Base-by-base conservation (phyloP, 805 yeast genomes). In the Myxozyma kluyveri region DNA sequence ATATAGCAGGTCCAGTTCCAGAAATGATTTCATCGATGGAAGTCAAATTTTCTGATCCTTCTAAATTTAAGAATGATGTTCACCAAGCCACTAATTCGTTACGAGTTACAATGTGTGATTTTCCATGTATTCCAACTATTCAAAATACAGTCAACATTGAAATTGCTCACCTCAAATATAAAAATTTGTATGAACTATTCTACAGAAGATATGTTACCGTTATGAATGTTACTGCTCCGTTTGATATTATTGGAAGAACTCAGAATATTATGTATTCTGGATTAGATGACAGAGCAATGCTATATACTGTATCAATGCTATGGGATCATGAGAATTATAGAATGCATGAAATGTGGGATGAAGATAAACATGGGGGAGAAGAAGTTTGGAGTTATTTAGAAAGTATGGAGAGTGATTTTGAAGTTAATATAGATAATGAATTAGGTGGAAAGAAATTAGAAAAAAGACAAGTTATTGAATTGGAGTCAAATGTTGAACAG, bases 51-150 rank as follows among this genome's bases (percentile, higher is more conserved):
- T 12, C 27, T 1, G 35, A 29, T 32, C 23, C 22, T n/a, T 7
- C 14, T n/a, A n/a, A n/a, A 3, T 14, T 19, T 12, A 49, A 48
- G 3, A 50, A 45, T 26, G 50, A 51, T 17, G 17, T 52, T 3
- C 57, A 53, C 32, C 57, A 53, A 24, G 54, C 50, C 3, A 24
- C 57, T 2, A 53, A 47, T 31, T 36, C 57, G 27, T 44, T 50
- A 9, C 49, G 54, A 3, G 56, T 53, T 36, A 53, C 57, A 5
- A 24, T 53, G 22, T 50, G 57, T 27, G 57, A 53, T 24, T 53
- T 53, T 35, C 57, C 56, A 7, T 50, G 56, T 36, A 53, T 53
- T 23, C 57, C 57, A n/a, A 53, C 57, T 10, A 48, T 53, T 17
- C 56, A 53, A 29, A 53, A 50, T 38, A 53, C 57, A 1, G 57